Evolutionary conservation across 2,329 filamentous ascomycete species (phyloP), one percentile per base, ranked within the genome.

Genomic region (Sphaerulina vaccinii): DNA sequence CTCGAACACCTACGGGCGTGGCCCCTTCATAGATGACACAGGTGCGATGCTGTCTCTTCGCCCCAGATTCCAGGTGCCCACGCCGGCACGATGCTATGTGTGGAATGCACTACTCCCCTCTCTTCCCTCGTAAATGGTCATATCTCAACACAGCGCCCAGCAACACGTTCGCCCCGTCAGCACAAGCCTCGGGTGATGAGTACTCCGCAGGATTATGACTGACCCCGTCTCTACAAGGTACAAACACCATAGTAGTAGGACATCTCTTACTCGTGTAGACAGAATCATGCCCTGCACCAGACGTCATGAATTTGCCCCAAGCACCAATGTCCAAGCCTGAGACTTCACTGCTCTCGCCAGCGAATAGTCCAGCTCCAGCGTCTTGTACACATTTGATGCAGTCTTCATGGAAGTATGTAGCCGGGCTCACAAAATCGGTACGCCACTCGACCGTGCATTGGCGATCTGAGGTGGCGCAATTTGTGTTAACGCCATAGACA

Each of bases 331-430:
- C 51, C 18, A 59, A 55, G 4, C 51, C 65, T 58, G 73, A 69
- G 21, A 73, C 68, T 16, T 74, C 63, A n/a, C n/a, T n/a, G 37
- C 61, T 60, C 0, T 79, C 77, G 1, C 82, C 78, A 42, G n/a
- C n/a, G n/a, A 84, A 78, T 1, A 85, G 75, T 3, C 76, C 78
- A 47, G 71, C 68, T 0, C 84, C 83, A 18, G 84, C 81, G 36
- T 79, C 74, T 42, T 79, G 75, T 7, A 90, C 85, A 29, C 82
- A 84, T 1, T 71, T 67, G 51, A 90, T 84, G 64, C 86, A 90
- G 58, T 85, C 81, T 6, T 77, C 67, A 60, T 89, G 77, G 69
- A 90, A 90, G 23, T 76, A 75, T 0, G 83, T 79, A 0, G 84
- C 84, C 0, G 80, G 78, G 2, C 77, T 82, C 42, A 81, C 75